These are phyloP conservation scores for Penicillium janthinellum DNA, from an alignment of 2,329 filamentous ascomycete genomes.

Conservation along the genomic window DNA sequence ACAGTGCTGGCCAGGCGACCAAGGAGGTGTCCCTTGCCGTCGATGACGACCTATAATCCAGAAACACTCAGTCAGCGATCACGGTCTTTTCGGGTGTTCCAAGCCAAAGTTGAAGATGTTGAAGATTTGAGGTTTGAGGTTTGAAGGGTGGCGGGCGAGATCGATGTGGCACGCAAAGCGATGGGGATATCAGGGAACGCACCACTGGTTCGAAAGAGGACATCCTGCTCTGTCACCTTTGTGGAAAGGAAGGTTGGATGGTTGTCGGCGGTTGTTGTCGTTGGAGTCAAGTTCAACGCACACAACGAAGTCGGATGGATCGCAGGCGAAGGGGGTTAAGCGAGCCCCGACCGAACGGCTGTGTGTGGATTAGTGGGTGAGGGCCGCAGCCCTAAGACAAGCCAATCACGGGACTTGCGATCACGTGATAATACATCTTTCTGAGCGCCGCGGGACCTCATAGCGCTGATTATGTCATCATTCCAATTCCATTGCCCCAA, in stretches of 20 bases:
- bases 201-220: constrained; percentile 68
- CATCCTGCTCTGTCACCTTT: constrained; percentile 57
- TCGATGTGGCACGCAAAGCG: constrained; percentile 15
- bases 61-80: constrained; percentile 47
- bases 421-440: neutral
- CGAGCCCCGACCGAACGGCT: constrained; percentile 36
- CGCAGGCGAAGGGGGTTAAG: constrained; percentile 42
- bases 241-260: constrained; percentile 45
- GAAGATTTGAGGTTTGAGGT: constrained; percentile 7
- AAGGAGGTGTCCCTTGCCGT: constrained; percentile 99
- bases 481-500: neutral
- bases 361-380: constrained; percentile 40
- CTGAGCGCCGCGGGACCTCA: too few relatives aligned
- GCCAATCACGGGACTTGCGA: constrained; percentile 23
- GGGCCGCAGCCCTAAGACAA: constrained; percentile 44
- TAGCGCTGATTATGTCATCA: constrained; percentile 9
- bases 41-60: constrained; percentile 81
- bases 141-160: constrained; percentile 2
- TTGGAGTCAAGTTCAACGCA: constrained; percentile 47
- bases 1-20: constrained; percentile 97
- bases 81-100: constrained; percentile 6
- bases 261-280: constrained; percentile 52
- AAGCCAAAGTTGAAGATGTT: constrained; percentile 14
- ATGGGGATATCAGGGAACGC: constrained; percentile 43
- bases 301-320: constrained; percentile 47